A percentile compares a stretch with the other conserved stretches of the same genome.
Evolutionary conservation across 2,329 filamentous ascomycete genomes (phyloP).

Genomic region (Diaporthe capsici): DNA sequence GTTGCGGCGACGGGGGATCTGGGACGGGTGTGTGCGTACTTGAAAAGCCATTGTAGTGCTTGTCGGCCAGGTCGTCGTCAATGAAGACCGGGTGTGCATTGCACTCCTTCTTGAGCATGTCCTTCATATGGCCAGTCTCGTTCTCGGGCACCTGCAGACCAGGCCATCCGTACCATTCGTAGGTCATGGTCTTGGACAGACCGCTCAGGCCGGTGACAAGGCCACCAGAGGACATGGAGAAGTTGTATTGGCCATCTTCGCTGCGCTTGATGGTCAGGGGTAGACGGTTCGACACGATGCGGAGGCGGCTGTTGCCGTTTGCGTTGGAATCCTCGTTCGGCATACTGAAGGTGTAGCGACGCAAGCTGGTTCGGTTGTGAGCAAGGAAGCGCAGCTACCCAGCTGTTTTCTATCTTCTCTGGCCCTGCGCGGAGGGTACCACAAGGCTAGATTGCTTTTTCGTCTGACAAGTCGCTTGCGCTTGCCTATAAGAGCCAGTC

Average conservation of each 20-base stretch:
- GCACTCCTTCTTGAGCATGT: conserved; percentile 87
- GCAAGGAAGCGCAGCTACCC: neutral
- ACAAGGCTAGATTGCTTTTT: neutral
- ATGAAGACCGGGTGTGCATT: conserved; percentile 93
- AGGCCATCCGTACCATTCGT: conserved; percentile 99
- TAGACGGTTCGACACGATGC: conserved; percentile 93
- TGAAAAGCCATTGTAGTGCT: conserved; percentile 98
- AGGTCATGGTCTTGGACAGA: conserved; percentile 90
- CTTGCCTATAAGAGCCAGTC: neutral
- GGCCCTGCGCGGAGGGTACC: neutral
- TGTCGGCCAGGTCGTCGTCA: conserved; percentile 91
- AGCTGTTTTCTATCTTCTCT: neutral
- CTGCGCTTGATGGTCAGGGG: conserved; percentile 97
- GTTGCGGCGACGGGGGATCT: conserved; percentile 25
- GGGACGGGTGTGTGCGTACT: conserved; percentile 69
- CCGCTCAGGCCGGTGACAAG: conserved; percentile 95
- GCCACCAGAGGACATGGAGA: conserved; percentile 97
- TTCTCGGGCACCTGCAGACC: conserved; percentile 91
- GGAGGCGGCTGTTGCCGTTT: conserved; percentile 63
- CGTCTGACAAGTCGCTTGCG: neutral
- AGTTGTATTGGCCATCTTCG: conserved; percentile 91
- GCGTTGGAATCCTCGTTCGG: conserved; percentile 22
- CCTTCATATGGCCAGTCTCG: conserved; percentile 81
- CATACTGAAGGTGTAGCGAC: conserved; percentile 21
- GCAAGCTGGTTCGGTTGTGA: neutral